Evolutionary conservation across 2,329 filamentous ascomycete genomes (phyloP).

Genomic region (Cladophialophora yegresii): DNA sequence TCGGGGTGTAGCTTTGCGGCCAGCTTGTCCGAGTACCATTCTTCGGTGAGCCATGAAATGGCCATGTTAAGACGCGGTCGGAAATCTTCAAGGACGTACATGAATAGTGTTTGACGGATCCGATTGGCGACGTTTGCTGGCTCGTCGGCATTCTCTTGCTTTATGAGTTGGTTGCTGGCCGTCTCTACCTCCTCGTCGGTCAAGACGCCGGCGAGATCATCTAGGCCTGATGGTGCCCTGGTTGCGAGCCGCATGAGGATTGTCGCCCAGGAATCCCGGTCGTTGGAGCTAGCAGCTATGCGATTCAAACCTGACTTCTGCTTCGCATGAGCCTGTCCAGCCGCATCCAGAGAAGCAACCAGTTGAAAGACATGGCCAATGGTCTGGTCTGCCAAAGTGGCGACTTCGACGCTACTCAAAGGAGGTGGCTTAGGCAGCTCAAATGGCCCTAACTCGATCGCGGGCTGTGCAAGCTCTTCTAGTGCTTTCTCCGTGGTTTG

Average conservation of each 20-base stretch:
- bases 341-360: conserved; percentile 71
- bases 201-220: conserved; percentile 63
- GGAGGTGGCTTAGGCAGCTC: conserved; percentile 74
- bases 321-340: conserved; percentile 45
- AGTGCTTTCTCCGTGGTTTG: conserved; percentile 56
- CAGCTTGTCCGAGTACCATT: conserved; percentile 91
- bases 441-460: conserved; percentile 70
- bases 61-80: conserved; percentile 84
- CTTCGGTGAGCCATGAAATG: conserved; percentile 91
- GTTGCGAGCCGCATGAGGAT: conserved; percentile 84
- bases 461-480: conserved; percentile 54
- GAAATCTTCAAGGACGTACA: conserved; percentile 90
- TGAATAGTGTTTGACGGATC: conserved; percentile 78
- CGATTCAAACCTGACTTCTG: conserved; percentile 74
- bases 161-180: conserved; percentile 36
- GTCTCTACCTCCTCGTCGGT: conserved; percentile 39
- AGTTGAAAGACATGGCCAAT: conserved; percentile 77
- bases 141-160: conserved; percentile 38
- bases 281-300: conserved; percentile 79
- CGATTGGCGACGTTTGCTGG: conserved; percentile 54
- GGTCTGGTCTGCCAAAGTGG: conserved; percentile 72
- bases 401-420: conserved; percentile 69
- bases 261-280: conserved; percentile 87
- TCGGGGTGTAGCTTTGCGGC: conserved; percentile 46
- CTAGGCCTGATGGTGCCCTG: conserved; percentile 70